Evolutionary conservation across 371 early-diverging fungal species (phyloP), one percentile per base, ranked within the genome.

Genomic region (Lichtheimia corymbifera): DNA sequence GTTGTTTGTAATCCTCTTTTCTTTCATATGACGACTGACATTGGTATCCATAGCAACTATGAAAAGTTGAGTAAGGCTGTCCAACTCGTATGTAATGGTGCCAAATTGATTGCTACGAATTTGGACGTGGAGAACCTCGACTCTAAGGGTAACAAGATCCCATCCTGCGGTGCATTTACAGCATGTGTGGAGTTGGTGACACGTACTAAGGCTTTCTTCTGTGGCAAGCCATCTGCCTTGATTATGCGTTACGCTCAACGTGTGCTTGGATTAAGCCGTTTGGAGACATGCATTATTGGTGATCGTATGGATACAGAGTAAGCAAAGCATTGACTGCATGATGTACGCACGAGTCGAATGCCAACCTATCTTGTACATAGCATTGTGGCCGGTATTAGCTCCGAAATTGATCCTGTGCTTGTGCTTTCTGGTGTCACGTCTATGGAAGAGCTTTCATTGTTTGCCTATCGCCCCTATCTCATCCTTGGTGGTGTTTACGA

Each of bases 291-390:
- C 67, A 86, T 88, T 41, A 80, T 88, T 65, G 88, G 88, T 63
- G 87, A 88, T 64, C 82, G 88, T 55, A 85, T 88, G 85, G 87
- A 88, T 68, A 88, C 87, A 43, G 88, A 88, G 75, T 74, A 74
- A 66, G 69, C 55, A 17, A 17, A 9, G 5, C 5, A 4, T 49
- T 27, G 30, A 47, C 15, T n/a, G 58, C 12, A 5, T 20, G 50
- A 50, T 49, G 6, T 35, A 2, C 4, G 9, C 35, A 9, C 11
- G 11, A 9, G 11, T 2, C 4, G 9, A 35, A 7, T 35, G 35
- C 35, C 9, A 5, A 35, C 11, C 5, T 11, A 35, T 35, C 9
- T 9, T 35, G 28, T 61, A 20, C n/a, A n/a, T 64, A 71, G 72
- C 64, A 72, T 82, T 63, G 72, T 80, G 40, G 84, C 80, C 49